phyloP scores from a whole-genome alignment of 2,329 filamentous ascomycete species.

The Hymenoscyphus linearis region DNA sequence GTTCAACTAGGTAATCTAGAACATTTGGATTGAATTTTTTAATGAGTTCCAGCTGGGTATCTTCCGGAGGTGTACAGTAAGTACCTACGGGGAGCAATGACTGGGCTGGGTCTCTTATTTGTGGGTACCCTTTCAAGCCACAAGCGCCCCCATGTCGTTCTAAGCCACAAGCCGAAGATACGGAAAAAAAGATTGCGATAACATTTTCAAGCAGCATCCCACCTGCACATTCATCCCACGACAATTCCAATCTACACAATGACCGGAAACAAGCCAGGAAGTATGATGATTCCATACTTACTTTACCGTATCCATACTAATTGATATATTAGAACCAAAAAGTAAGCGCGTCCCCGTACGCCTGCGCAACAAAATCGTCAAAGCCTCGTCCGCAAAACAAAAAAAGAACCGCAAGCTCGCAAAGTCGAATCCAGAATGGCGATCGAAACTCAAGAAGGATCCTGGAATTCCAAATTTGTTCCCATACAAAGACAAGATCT shows the following conservation, averaged over 20 bases:
- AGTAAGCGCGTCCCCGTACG: slow-evolving; percentile 90
- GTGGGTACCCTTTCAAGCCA: not conserved
- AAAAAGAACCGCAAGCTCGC: slow-evolving; percentile 80
- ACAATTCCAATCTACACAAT: slow-evolving; percentile 20
- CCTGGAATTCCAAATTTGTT: slow-evolving; percentile 96
- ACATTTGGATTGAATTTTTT: too few relatives aligned
- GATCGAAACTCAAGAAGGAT: slow-evolving; percentile 92
- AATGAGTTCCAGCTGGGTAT: too few relatives aligned
- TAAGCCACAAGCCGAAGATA: not conserved
- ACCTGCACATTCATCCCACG: not conserved
- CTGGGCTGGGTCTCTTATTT: not conserved
- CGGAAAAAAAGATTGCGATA: slow-evolving; percentile 1
- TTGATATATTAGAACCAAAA: slow-evolving; percentile 64
- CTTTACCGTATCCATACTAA: slow-evolving; percentile 8
- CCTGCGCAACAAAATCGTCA: slow-evolving; percentile 92
- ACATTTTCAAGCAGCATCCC: not conserved
- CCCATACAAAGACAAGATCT: slow-evolving; percentile 92
- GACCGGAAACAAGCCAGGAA: slow-evolving; percentile 33
- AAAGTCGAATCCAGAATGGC: slow-evolving; percentile 97
- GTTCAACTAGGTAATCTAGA: too few relatives aligned
- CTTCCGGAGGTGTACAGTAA: too few relatives aligned
- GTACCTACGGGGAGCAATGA: too few relatives aligned
- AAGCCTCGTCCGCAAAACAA: slow-evolving; percentile 84
- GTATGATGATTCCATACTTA: slow-evolving; percentile 20
- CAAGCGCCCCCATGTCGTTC: not conserved